Evolutionary conservation across 768 basidiomycete genomes (phyloP).

Genomic region (Suillus brevipes): DNA sequence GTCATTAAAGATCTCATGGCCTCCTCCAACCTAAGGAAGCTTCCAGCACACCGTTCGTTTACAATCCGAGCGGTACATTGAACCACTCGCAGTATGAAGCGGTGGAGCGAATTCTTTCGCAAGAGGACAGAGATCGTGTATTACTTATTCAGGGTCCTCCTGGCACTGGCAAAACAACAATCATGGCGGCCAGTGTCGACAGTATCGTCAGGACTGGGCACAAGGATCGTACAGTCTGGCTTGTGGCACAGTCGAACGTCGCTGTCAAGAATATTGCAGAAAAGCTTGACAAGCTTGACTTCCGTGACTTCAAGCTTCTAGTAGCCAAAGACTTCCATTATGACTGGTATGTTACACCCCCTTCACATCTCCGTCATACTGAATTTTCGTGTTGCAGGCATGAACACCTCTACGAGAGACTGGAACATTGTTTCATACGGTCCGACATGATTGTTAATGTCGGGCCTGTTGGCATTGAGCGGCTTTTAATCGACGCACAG

Average conservation of each 20-base stretch:
- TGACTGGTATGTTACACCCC: constrained; percentile 38
- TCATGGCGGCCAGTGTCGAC: constrained; percentile 38
- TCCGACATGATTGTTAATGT: constrained; percentile 35
- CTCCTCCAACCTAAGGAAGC: neutral
- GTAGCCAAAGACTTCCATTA: constrained; percentile 48
- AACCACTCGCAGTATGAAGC: constrained; percentile 32
- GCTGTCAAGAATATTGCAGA: constrained; percentile 55
- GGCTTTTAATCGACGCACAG: constrained; percentile 24
- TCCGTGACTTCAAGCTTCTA: constrained; percentile 39
- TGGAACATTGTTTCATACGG: constrained; percentile 37
- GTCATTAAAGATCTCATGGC: constrained; percentile 19
- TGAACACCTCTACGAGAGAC: constrained; percentile 45
- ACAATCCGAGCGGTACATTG: constrained; percentile 9
- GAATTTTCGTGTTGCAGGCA: constrained; percentile 38
- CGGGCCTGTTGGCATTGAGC: constrained; percentile 16
- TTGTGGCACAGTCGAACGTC: constrained; percentile 50
- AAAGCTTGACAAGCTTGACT: constrained; percentile 36
- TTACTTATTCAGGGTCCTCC: constrained; percentile 39
- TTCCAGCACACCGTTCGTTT: neutral
- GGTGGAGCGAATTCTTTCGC: constrained; percentile 32
- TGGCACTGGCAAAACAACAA: constrained; percentile 46
- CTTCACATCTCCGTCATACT: neutral
- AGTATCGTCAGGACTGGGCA: constrained; percentile 20
- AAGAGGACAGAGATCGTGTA: constrained; percentile 20
- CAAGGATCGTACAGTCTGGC: constrained; percentile 31